Evolutionary conservation across 2,329 filamentous ascomycete genomes (phyloP).

Genomic region (Cladosporium sp.): DNA sequence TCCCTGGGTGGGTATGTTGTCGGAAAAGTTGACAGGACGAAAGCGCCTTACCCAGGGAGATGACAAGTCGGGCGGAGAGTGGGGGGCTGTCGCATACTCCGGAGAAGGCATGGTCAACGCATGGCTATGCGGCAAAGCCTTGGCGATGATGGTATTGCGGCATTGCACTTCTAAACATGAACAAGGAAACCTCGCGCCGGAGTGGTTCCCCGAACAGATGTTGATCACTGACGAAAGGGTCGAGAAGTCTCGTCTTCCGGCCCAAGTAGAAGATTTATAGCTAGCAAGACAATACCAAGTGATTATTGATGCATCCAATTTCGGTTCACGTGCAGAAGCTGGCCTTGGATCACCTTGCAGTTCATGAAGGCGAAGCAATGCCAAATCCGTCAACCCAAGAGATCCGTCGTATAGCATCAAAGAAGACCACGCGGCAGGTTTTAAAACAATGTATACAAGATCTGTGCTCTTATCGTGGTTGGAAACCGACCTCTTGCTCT

Average conservation of each 20-base stretch:
- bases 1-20: conserved; percentile 14
- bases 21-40: conserved; percentile 24
- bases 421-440: not conserved
- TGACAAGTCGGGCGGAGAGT: conserved; percentile 17
- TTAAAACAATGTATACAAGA: not conserved
- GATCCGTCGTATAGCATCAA: not conserved
- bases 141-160: conserved; percentile 26
- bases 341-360: not conserved
- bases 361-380: not conserved
- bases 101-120: conserved; percentile 28
- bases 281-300: not conserved
- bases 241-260: not conserved
- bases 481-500: not conserved
- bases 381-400: not conserved
- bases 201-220: not conserved
- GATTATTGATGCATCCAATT: not conserved
- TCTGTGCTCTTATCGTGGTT: not conserved
- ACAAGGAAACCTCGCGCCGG: not conserved
- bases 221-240: not conserved
- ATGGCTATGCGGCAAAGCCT: conserved; percentile 27
- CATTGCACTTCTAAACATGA: not conserved
- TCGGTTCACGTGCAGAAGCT: not conserved
- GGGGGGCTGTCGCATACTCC: conserved; percentile 26
- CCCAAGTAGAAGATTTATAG: not conserved
- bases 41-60: not conserved